A percentile compares a stretch with the other conserved stretches of the same genome.
Conservation (phyloP, 441 rosid genomes). For the Populus hybrid region DNA sequence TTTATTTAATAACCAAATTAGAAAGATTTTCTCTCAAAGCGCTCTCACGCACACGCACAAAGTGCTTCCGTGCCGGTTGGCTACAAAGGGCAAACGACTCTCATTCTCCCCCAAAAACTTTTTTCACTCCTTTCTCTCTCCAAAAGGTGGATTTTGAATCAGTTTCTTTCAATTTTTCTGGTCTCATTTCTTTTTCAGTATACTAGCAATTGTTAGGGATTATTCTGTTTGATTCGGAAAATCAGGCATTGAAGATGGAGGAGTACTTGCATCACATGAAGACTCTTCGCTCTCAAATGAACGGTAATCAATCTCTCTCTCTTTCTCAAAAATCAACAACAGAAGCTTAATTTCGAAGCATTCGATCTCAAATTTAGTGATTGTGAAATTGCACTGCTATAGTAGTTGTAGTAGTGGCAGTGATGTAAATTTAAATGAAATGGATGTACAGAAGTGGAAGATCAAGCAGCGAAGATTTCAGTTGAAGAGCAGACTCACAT, state of each 20-base stretch:
- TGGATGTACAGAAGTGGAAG: conserved; percentile 59
- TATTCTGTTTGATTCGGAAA: conserved; percentile 6
- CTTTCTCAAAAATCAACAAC: neutral
- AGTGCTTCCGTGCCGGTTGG: no score
- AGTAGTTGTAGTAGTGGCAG: conserved; percentile 1
- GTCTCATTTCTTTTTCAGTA: neutral
- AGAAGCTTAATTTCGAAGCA: neutral
- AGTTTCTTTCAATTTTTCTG: neutral
- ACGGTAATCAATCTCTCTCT: conserved; percentile 32
- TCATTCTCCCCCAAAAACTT: conserved; percentile 8
- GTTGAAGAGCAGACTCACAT: conserved; percentile 64
- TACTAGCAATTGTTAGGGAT: neutral
- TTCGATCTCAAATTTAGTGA: neutral
- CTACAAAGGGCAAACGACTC: neutral
- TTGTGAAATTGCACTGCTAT: no score
- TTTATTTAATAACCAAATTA: no score
- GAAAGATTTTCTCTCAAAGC: neutral
- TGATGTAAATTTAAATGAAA: conserved; percentile 1
- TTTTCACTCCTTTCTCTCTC: neutral
- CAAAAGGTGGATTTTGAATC: neutral
- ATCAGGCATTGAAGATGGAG: conserved; percentile 45
- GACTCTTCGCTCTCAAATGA: conserved; percentile 71
- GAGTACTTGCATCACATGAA: conserved; percentile 66
- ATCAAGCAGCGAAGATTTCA: conserved; percentile 65
- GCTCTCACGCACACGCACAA: neutral